A percentile compares a stretch with the other conserved stretches of the same genome.
Conservation (phyloP, 371 early-diverging fungal species). For the Mucor plumbeus region DNA sequence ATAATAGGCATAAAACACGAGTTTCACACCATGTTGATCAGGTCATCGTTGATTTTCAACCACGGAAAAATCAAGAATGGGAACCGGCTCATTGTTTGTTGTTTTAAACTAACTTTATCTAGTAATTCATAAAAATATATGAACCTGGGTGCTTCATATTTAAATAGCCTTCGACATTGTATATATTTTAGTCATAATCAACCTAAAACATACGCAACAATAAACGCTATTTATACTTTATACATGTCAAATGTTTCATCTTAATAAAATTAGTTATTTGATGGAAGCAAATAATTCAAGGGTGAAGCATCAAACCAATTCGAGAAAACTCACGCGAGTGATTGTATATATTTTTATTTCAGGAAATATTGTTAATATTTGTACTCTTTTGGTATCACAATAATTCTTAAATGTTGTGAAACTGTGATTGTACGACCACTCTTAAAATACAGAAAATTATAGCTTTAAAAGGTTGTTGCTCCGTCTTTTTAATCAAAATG, state of each 20-base stretch:
- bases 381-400: too few relatives aligned
- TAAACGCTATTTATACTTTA: neutral
- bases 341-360: too few relatives aligned
- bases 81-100: neutral
- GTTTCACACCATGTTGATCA: neutral
- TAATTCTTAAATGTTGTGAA: neutral
- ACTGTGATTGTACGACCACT: neutral
- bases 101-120: neutral
- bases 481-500: too few relatives aligned
- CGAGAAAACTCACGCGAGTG: neutral
- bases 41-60: neutral
- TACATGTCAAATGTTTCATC: neutral
- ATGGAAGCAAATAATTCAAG: too few relatives aligned
- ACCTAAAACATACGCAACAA: too few relatives aligned
- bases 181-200: too few relatives aligned
- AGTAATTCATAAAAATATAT: neutral
- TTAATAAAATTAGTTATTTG: too few relatives aligned
- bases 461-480: neutral
- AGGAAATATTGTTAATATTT: too few relatives aligned
- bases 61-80: neutral
- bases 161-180: too few relatives aligned
- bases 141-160: too few relatives aligned
- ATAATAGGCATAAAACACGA: neutral
- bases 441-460: conserved; percentile 1
- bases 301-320: neutral